phyloP scores from a whole-genome alignment of 148 eudicot genomes.

The Polygonum maritimum region DNA sequence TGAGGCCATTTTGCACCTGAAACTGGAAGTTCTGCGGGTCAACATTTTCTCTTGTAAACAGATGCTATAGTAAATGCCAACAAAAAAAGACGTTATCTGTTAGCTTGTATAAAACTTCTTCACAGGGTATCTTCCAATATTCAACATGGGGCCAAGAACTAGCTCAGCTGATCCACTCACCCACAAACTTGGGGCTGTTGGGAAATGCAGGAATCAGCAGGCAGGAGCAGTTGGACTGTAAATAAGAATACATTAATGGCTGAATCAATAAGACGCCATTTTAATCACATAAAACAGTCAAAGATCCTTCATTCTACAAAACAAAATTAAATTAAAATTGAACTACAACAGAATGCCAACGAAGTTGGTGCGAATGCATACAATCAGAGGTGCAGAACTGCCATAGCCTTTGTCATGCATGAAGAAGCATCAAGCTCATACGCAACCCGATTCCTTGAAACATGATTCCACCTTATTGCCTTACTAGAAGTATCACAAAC shows the following conservation, averaged over 20 bases:
- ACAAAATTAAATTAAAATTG: background rate
- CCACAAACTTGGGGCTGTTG: no score
- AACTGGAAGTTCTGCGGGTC: no score
- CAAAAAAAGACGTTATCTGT: no score
- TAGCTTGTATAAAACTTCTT: background rate
- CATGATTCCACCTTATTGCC: slow-evolving; percentile 53
- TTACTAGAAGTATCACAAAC: slow-evolving; percentile 33
- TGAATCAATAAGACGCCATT: background rate
- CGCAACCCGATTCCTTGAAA: slow-evolving; percentile 57
- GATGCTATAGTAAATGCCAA: no score
- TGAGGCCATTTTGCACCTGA: no score
- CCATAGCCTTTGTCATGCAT: slow-evolving; percentile 75
- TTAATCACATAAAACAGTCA: background rate
- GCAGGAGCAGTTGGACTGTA: background rate
- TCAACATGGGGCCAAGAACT: no score
- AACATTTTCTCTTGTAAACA: no score
- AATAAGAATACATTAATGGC: background rate
- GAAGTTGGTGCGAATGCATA: background rate
- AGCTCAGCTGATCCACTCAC: no score
- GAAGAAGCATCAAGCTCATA: slow-evolving; percentile 79
- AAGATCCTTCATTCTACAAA: background rate
- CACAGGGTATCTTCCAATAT: no score
- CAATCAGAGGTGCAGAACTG: slow-evolving; percentile 55
- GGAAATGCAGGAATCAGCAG: background rate
- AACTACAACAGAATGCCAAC: background rate